Base-by-base conservation (phyloP, 1,139 yeast species). In the Candida gigantensis region DNA sequence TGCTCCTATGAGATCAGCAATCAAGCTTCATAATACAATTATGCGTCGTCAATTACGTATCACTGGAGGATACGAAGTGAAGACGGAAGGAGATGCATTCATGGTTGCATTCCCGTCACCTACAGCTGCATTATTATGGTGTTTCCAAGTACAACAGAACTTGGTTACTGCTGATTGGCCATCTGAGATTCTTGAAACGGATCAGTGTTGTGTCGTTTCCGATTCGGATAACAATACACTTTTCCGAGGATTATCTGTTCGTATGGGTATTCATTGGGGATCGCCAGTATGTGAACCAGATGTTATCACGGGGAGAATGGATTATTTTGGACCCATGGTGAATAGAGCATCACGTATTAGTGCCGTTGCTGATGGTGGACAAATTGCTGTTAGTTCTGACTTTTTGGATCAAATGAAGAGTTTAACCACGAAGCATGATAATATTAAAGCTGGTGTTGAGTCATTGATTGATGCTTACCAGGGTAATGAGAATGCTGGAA, bases 201-300 rank as follows among this genome's bases (percentile, higher is more conserved):
- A 79, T 42, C 95, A 88, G 51, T 95, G 97, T 24, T 80, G 89
- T 47, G 85, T 84, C 49, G 78, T 90, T 3, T 72, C 81, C n/a
- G 96, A 88, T 57, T 71, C 72, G 7, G 58, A 73, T 10, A 85
- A 84, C 1, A 71, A 68, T 29, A 58, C 79, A 1, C 75, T 92
- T 6, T 92, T 83, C 60, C 71, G 95, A 41, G 99, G 99, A 2
- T 65, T 92, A 35, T 84, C 95, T 1, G 99, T 92, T 8, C 78
- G 99, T 53, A 92, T 92, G 97, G 98, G 98, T 43, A 78, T 88
- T 34, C 97, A 92, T 60, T 92, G 97, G 96, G 99, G 99, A 40
- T 73, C 85, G 1, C 98, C 99, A 0, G 97, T 92, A 32, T 88
- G 96, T 52, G 99, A 94, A 57, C 79, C 86, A 4, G 98, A 92